Percentiles rank a stretch among this genome's conserved stretches.
Evolutionary conservation across 108 stramenopile genomes (phyloP).

Genomic region (Discostella pseudostelligera): DNA sequence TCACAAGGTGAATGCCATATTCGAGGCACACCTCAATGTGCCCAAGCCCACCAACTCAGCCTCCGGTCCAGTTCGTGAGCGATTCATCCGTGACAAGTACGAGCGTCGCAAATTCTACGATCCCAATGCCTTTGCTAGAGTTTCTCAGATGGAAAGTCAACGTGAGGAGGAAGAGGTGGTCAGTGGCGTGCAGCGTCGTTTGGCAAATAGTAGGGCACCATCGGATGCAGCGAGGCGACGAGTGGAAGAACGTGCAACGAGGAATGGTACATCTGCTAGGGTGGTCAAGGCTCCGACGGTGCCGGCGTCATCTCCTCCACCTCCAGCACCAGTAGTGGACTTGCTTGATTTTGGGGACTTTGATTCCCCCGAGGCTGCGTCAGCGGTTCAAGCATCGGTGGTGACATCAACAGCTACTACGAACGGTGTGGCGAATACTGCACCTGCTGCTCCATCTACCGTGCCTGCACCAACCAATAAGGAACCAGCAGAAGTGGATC

Average conservation of each 20-base stretch:
- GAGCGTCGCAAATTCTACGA: conserved; percentile 89
- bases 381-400: conserved; percentile 28
- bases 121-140: conserved; percentile 44
- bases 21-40: conserved; percentile 72
- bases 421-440: conserved; percentile 3
- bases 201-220: conserved; percentile 34
- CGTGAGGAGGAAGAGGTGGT: conserved; percentile 31
- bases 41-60: conserved; percentile 70
- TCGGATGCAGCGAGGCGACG: conserved; percentile 76
- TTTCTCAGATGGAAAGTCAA: conserved; percentile 27
- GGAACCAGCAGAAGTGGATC: conserved; percentile 36
- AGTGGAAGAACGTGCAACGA: conserved; percentile 62
- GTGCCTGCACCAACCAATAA: conserved; percentile 8
- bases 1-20: conserved; percentile 81
- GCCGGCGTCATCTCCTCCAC: conserved; percentile 17
- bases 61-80: conserved; percentile 74
- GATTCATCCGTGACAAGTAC: conserved; percentile 92
- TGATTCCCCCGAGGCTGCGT: conserved; percentile 35
- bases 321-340: conserved; percentile 46
- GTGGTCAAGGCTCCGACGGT: conserved; percentile 24
- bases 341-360: conserved; percentile 53
- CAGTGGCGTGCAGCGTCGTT: conserved; percentile 31
- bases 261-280: conserved; percentile 31
- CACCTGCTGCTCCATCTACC: conserved; percentile 15
- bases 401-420: conserved; percentile 27